Evolutionary conservation across 345 rosid species (phyloP), one percentile per base, ranked within the genome.

Genomic region (Viola odorata): DNA sequence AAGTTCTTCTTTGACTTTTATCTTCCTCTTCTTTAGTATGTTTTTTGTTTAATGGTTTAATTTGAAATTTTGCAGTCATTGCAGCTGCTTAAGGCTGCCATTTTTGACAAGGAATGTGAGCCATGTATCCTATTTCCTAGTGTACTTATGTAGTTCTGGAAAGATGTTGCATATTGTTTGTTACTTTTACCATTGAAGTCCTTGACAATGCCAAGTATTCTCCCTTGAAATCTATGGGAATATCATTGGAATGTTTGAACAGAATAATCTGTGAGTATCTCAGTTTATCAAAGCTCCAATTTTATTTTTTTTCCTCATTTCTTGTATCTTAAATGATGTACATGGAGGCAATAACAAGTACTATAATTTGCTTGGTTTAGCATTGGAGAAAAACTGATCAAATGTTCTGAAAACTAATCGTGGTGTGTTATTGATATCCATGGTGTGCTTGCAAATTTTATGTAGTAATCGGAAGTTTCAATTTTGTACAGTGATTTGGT

Each of bases 241-340:
- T 67, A 82, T 89, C 66, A 84, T 92, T 53, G 96, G 96, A 82
- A 92, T 92, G 95, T 89, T 87, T 71, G 97, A 92, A 86, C 83
- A 84, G 67, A 92, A 92, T 80, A 92, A 92, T 80, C 83, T 92
- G 96, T 92, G 83, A 85, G 96, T 15, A 14, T 63, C 53, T 14
- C 59, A 11, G 54, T 50, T 61, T 8, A 8, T 38, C 11, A 36
- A 50, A 69, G 62, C 49, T 37, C 7, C 44, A 17, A 2, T 23
- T 23, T 37, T 60, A 44, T 44, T 63, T 11, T 3, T 3, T 39
- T 70, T 16, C 37, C 58, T 53, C 50, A 12, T 55, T 51, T 50
- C 36, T 44, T 9, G n/a, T 38, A 9, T 60, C 41, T 17, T 58
- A 45, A 52, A 70, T 16, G 16, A 39, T 52, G 39, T 4, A n/a